These are phyloP conservation scores for Endothia cerciana DNA, from an alignment of 2,329 filamentous ascomycete genomes.

Conservation along the genomic window DNA sequence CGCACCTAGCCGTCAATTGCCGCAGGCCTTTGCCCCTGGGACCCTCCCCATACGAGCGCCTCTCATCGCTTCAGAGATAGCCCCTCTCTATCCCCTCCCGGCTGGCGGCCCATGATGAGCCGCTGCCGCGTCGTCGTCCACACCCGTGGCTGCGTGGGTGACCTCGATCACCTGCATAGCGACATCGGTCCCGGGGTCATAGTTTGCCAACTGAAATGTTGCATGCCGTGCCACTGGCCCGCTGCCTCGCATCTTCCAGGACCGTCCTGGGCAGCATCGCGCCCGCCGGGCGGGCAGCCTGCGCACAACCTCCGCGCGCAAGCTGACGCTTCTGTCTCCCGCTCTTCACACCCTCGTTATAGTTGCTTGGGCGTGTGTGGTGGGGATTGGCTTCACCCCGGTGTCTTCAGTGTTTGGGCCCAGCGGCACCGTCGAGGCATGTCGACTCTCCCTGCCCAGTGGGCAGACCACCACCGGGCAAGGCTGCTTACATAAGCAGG, in stretches of 20 bases:
- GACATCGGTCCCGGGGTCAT: not conserved
- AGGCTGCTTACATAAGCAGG: not conserved
- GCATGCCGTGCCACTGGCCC: too few relatives aligned
- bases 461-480: not conserved
- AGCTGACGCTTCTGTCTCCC: too few relatives aligned
- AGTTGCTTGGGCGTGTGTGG: not conserved
- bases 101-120: too few relatives aligned
- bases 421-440: not conserved
- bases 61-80: not conserved
- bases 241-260: not conserved
- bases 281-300: too few relatives aligned
- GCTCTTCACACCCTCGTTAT: not conserved
- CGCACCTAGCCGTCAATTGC: conserved; percentile 3
- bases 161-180: not conserved
- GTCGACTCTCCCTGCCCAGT: not conserved
- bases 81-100: too few relatives aligned
- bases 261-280: too few relatives aligned
- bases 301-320: too few relatives aligned
- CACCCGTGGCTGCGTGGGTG: not conserved
- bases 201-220: not conserved
- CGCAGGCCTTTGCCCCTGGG: not conserved
- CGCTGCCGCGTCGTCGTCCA: not conserved
- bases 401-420: not conserved
- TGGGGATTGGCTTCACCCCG: not conserved
- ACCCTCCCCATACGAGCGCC: not conserved